These are phyloP conservation scores for Ganoderma lucidum DNA, from an alignment of 1,284 basidiomycete species.

Conservation along the genomic window DNA sequence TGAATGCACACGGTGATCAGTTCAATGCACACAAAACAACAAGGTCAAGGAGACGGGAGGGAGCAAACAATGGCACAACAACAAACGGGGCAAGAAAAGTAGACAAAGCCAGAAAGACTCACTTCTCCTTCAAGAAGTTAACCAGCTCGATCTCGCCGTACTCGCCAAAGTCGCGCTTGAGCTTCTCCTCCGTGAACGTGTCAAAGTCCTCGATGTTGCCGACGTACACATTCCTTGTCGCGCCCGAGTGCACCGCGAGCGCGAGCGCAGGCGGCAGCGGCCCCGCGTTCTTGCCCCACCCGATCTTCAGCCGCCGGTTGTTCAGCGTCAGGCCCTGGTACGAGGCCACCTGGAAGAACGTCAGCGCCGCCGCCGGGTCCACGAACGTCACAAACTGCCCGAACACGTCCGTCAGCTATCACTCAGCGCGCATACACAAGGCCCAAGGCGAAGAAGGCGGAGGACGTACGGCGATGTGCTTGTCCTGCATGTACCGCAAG, in stretches of 20 bases:
- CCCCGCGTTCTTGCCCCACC: constrained; percentile 94
- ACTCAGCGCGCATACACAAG: constrained; percentile 17
- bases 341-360: constrained; percentile 90
- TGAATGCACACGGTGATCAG: constrained; percentile 37
- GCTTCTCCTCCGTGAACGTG: constrained; percentile 83
- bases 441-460: neutral
- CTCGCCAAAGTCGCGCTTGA: constrained; percentile 90
- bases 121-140: constrained; percentile 96
- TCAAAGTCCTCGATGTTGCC: constrained; percentile 95
- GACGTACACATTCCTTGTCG: constrained; percentile 94
- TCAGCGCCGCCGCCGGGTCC: constrained; percentile 87
- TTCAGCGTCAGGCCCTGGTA: constrained; percentile 89
- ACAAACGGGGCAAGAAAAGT: neutral
- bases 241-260: constrained; percentile 88
- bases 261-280: constrained; percentile 85
- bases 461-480: constrained; percentile 85
- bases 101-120: constrained; percentile 39
- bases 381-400: constrained; percentile 89
- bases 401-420: constrained; percentile 20
- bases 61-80: neutral
- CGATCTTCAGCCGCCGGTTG: constrained; percentile 91
- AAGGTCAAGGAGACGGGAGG: neutral
- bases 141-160: constrained; percentile 95
- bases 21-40: neutral
- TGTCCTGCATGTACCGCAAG: constrained; percentile 91